Evolutionary conservation across 2,329 filamentous ascomycete species (phyloP), one percentile per base, ranked within the genome.

Genomic region (Ceratocystis diversiconidia): DNA sequence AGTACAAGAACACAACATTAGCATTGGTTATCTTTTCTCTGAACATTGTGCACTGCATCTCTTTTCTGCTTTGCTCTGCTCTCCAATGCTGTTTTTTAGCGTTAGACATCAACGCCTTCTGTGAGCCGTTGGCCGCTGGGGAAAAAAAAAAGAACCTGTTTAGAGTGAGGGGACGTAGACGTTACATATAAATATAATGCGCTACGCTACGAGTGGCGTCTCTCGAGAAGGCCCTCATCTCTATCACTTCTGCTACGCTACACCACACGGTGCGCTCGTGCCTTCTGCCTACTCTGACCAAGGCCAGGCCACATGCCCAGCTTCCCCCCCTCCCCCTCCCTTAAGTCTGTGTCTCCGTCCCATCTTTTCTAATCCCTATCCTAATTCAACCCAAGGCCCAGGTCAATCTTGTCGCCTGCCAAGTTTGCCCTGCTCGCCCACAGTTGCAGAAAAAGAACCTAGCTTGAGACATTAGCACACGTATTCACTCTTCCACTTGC

Each of bases 371-470:
- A 22, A 25, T 15, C 52, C 30, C 25, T 30, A 32, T 17, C 52
- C 25, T 32, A 22, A 57, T 22, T 57, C 28, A 57, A n/a, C 3
- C 12, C 12, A n/a, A 57, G 52, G 10, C 17, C 2, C 25, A 32
- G 52, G 25, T 30, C 25, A 57, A 57, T 32, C 52, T 57, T 57
- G 25, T 57, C 28, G 25, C 22, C 52, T 57, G 52, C 52, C 52
- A 57, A 57, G 52, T 57, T 57, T 57, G 52, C 52, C 52, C 4
- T 57, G 52, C 52, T 30, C 52, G 17, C 52, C 10, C 52, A 57
- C 52, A 57, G 7, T 57, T 57, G 52, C 28, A 57, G 28, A 57
- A 32, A 32, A 25, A 57, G 52, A 17, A 57, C 52, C 15, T 57
- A 17, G 28, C 25, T 57, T 57, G 28, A 57, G 52, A 57, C 52